Conservation (phyloP, 2,329 filamentous ascomycete species). For the Phialocephala subalpina region DNA sequence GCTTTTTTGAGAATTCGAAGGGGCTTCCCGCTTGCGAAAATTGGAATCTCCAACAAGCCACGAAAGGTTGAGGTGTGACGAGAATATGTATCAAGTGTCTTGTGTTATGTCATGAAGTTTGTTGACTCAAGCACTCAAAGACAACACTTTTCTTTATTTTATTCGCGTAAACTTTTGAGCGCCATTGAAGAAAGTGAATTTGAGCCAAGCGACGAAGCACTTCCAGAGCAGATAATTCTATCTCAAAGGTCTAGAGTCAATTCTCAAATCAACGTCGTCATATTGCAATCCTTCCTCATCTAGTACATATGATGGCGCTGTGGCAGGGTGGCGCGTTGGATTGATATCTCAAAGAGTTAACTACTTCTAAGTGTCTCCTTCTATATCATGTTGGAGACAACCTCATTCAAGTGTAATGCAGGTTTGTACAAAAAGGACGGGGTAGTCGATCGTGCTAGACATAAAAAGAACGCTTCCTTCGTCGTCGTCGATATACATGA, state of each 20-base stretch:
- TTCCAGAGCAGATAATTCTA: no score
- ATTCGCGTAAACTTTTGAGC: no score
- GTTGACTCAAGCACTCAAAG: no score
- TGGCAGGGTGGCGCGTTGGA: background rate
- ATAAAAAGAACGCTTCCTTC: conserved; percentile 3
- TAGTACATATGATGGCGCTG: no score
- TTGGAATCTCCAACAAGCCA: background rate
- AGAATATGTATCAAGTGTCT: background rate
- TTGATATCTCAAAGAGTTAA: background rate
- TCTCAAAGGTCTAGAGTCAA: no score
- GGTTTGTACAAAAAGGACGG: background rate
- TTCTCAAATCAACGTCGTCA: no score
- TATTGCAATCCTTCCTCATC: no score
- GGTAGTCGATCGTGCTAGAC: background rate
- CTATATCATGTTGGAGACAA: background rate
- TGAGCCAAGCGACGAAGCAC: no score
- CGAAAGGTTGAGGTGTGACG: background rate
- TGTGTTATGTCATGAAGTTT: no score
- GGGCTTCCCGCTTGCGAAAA: background rate
- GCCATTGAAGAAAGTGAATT: no score
- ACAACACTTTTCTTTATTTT: no score
- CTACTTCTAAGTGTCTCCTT: background rate
- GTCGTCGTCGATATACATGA: conserved; percentile 14
- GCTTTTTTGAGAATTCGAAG: no score
- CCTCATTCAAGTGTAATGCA: conserved; percentile 8